Evolutionary conservation across 139 green algal genomes (phyloP).

Genomic region (Zygnema cylindricum): DNA sequence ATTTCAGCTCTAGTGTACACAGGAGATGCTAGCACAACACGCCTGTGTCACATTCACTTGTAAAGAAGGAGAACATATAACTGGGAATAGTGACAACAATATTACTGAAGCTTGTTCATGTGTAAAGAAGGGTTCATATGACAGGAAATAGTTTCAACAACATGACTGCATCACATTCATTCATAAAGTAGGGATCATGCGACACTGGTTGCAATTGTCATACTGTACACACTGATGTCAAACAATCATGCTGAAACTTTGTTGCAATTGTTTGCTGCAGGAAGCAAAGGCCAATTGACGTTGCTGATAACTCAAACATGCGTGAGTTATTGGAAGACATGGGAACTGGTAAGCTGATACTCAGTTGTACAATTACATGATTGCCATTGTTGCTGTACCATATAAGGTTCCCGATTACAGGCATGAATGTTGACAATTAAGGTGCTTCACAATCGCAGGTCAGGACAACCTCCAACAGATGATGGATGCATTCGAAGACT

Average conservation of each 20-base stretch:
- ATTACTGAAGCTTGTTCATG: background rate
- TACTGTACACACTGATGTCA: too few relatives aligned
- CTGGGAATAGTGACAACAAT: background rate
- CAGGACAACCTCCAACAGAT: background rate
- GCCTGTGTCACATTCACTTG: too few relatives aligned
- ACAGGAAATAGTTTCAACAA: too few relatives aligned
- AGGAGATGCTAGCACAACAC: too few relatives aligned
- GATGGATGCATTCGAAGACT: background rate
- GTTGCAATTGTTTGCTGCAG: too few relatives aligned
- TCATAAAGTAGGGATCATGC: too few relatives aligned
- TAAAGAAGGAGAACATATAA: background rate
- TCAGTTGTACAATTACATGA: background rate
- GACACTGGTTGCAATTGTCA: too few relatives aligned
- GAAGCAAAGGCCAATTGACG: slow-evolving; percentile 3
- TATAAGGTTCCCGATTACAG: background rate
- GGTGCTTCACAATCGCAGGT: background rate
- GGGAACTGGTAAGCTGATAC: background rate
- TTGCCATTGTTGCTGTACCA: background rate
- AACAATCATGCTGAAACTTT: too few relatives aligned
- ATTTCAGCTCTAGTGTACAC: too few relatives aligned
- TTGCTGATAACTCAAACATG: background rate
- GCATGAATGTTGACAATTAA: background rate
- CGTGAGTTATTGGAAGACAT: background rate
- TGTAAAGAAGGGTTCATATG: too few relatives aligned
- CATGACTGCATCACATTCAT: too few relatives aligned